These are phyloP conservation scores for Ulvella scutata DNA, from an alignment of 139 green algal genomes.

Conservation along the genomic window DNA sequence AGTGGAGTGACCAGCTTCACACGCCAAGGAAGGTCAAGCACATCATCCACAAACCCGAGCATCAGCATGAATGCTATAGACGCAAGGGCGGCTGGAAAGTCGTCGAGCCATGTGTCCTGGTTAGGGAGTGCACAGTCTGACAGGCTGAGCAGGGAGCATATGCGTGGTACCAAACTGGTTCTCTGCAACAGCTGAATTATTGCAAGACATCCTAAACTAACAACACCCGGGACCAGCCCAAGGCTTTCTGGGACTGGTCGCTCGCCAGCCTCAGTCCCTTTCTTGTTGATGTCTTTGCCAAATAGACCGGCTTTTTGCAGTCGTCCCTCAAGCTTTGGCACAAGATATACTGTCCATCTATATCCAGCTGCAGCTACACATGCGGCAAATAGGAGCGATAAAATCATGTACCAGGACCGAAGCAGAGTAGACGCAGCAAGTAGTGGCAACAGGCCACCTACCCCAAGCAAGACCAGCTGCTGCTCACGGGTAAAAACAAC, in stretches of 20 bases:
- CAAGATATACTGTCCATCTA: not conserved
- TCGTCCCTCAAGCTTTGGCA: slow-evolving; percentile 12
- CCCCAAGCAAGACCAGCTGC: not conserved
- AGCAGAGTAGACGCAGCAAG: not conserved
- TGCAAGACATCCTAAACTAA: slow-evolving; percentile 62
- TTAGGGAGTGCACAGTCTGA: not conserved
- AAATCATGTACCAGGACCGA: not conserved
- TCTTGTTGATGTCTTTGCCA: slow-evolving; percentile 86
- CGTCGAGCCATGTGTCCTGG: slow-evolving; percentile 71
- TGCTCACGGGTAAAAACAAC: not conserved
- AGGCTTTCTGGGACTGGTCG: slow-evolving; percentile 71
- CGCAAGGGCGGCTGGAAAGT: slow-evolving; percentile 95
- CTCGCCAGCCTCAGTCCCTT: slow-evolving; percentile 55
- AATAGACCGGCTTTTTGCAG: slow-evolving; percentile 34
- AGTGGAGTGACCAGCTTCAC: slow-evolving; percentile 86
- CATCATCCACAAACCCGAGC: slow-evolving; percentile 96
- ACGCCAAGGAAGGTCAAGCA: slow-evolving; percentile 95
- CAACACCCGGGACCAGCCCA: slow-evolving; percentile 74
- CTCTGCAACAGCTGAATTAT: not conserved
- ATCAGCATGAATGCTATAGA: slow-evolving; percentile 97
- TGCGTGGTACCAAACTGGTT: not conserved
- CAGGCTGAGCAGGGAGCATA: not conserved
- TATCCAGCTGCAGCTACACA: not conserved
- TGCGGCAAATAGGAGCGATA: not conserved
- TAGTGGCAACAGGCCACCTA: not conserved